Conservation (phyloP, 768 basidiomycete genomes). For the Coprinopsis cinerea region DNA sequence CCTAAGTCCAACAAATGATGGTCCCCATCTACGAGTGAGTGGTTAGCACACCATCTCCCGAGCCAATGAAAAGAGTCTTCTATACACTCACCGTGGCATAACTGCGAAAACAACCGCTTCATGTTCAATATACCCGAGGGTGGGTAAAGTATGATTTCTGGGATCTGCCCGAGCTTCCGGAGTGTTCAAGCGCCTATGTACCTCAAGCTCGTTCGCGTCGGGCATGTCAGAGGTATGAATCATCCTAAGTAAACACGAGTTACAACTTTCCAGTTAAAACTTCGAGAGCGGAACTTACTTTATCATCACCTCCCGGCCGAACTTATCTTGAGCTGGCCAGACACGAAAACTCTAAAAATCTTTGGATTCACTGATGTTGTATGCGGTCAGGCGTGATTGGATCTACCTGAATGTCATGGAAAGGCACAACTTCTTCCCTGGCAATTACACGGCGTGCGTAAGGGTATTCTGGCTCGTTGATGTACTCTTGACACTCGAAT, state of each 20-base stretch:
- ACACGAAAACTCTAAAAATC: constrained; percentile 5
- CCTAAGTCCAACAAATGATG: background rate
- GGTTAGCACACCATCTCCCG: constrained; percentile 7
- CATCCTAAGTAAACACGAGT: background rate
- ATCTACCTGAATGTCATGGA: background rate
- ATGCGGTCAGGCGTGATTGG: no score
- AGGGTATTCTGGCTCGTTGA: background rate
- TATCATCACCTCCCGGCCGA: constrained; percentile 14
- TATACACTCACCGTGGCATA: constrained; percentile 12
- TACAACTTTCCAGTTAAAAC: background rate
- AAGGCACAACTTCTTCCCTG: background rate
- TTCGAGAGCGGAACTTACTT: constrained; percentile 6
- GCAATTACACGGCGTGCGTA: background rate
- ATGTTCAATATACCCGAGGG: constrained; percentile 11
- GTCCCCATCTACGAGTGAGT: background rate
- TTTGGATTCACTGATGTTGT: no score
- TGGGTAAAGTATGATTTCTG: constrained; percentile 13
- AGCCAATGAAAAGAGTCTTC: background rate
- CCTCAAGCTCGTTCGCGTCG: background rate
- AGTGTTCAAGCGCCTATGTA: constrained; percentile 1
- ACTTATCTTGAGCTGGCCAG: constrained; percentile 11
- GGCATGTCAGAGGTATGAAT: background rate
- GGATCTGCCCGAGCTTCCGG: constrained; percentile 7
- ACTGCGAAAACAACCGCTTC: constrained; percentile 12
- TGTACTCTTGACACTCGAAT: background rate